Evolutionary conservation across 108 stramenopile genomes (phyloP).

Genomic region (Pinguiococcus pyrenoidosus): DNA sequence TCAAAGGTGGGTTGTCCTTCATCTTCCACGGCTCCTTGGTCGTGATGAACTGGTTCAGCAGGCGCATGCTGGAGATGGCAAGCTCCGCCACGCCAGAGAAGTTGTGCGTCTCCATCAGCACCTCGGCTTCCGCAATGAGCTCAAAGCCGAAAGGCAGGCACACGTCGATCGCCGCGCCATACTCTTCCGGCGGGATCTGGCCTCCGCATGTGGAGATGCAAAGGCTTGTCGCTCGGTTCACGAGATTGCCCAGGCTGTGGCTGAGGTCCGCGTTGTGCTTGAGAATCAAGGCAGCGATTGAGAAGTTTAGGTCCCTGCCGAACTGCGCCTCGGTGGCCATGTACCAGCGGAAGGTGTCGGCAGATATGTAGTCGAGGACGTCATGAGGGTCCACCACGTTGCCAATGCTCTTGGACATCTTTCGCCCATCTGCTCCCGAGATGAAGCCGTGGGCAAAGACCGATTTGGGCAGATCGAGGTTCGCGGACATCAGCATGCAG

Average conservation of each 20-base stretch:
- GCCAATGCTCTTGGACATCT: constrained; percentile 96
- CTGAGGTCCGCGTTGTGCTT: constrained; percentile 92
- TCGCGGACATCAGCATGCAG: constrained; percentile 88
- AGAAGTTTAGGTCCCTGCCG: constrained; percentile 78
- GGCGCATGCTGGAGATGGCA: constrained; percentile 61
- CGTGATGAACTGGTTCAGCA: constrained; percentile 82
- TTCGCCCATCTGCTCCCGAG: constrained; percentile 85
- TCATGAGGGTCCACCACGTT: constrained; percentile 95
- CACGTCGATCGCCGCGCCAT: neutral
- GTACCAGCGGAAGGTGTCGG: constrained; percentile 72
- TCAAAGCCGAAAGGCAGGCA: constrained; percentile 17
- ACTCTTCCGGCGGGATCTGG: constrained; percentile 50
- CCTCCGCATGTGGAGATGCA: constrained; percentile 58
- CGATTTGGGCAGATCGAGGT: constrained; percentile 66
- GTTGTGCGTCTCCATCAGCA: constrained; percentile 2
- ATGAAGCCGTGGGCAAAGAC: constrained; percentile 96
- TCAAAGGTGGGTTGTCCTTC: constrained; percentile 35
- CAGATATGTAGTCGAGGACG: constrained; percentile 65
- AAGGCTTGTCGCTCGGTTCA: constrained; percentile 82
- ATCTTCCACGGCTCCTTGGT: constrained; percentile 88
- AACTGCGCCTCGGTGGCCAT: constrained; percentile 24
- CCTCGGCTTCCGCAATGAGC: constrained; percentile 14
- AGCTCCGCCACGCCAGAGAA: constrained; percentile 24
- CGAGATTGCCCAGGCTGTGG: constrained; percentile 87
- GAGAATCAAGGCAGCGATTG: constrained; percentile 56